Conservation (phyloP, 2,329 filamentous ascomycete species). For the Fusarium phyllophilum region DNA sequence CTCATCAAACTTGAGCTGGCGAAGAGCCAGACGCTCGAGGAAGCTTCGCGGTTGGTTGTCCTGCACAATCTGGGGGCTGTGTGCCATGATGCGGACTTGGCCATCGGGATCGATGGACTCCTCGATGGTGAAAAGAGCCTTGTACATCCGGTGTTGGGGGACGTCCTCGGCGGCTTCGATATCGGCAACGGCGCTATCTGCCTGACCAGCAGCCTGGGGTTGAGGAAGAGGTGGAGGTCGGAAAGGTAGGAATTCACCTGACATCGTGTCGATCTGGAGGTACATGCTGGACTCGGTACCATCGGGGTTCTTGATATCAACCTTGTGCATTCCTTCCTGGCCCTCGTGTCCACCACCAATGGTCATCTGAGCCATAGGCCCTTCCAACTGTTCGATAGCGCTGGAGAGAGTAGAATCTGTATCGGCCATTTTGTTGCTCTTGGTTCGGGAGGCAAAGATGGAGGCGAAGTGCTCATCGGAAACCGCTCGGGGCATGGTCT, state of each 20-base stretch:
- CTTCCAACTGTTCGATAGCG: slow-evolving; percentile 69
- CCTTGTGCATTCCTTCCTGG: slow-evolving; percentile 60
- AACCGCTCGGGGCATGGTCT: slow-evolving; percentile 78
- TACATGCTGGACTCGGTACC: slow-evolving; percentile 68
- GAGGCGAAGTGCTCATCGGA: slow-evolving; percentile 81
- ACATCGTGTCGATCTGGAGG: slow-evolving; percentile 74
- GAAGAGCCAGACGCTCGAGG: slow-evolving; percentile 74
- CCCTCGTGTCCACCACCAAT: slow-evolving; percentile 55
- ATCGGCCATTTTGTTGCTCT: slow-evolving; percentile 63
- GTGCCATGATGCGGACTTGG: slow-evolving; percentile 68
- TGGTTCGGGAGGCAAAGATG: slow-evolving; percentile 75
- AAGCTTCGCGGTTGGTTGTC: slow-evolving; percentile 66
- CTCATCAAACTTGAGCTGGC: slow-evolving; percentile 69
- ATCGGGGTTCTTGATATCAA: slow-evolving; percentile 66
- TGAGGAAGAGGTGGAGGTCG: slow-evolving; percentile 83
- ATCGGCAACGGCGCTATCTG: slow-evolving; percentile 47
- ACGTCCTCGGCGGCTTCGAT: slow-evolving; percentile 49
- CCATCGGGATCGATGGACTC: slow-evolving; percentile 70
- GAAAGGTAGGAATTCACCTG: slow-evolving; percentile 81
- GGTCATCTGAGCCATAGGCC: slow-evolving; percentile 64
- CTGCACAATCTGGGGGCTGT: slow-evolving; percentile 67
- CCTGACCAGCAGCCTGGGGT: slow-evolving; percentile 60
- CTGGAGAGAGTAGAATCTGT: slow-evolving; percentile 74
- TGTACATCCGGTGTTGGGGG: slow-evolving; percentile 67
- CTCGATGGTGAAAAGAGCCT: slow-evolving; percentile 73